Evolutionary conservation across 768 basidiomycete species (phyloP).

Genomic region (Imleria badia): DNA sequence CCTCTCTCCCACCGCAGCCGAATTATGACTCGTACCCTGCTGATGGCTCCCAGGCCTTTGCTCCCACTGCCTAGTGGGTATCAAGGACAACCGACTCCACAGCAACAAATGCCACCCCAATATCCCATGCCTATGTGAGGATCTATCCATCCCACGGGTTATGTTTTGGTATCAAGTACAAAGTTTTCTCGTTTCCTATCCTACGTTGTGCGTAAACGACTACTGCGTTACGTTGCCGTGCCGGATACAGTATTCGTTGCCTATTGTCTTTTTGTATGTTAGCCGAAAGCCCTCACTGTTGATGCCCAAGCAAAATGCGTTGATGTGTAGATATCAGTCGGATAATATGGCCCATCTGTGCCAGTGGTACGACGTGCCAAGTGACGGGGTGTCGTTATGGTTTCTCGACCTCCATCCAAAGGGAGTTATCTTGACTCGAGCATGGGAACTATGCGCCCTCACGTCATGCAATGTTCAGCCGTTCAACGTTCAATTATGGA

Average conservation of each 20-base stretch:
- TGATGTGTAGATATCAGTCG: neutral
- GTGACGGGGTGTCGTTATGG: neutral
- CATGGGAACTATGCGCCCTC: neutral
- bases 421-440: neutral
- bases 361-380: neutral
- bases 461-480: neutral
- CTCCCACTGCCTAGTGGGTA: slow-evolving; percentile 9
- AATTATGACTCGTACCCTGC: slow-evolving; percentile 17
- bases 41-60: slow-evolving; percentile 7
- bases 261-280: neutral
- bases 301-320: neutral
- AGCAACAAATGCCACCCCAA: neutral
- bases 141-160: neutral
- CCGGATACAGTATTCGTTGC: neutral
- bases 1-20: slow-evolving; percentile 17
- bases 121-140: neutral
- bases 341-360: no score
- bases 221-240: neutral
- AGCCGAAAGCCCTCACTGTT: neutral
- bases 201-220: neutral
- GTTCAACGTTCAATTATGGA: neutral
- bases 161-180: neutral
- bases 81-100: slow-evolving; percentile 2
- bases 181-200: neutral
- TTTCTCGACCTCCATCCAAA: neutral